Percentiles rank a stretch among this genome's conserved stretches.
Conservation (phyloP, 768 basidiomycete genomes). For the Tremella yokohamensis region DNA sequence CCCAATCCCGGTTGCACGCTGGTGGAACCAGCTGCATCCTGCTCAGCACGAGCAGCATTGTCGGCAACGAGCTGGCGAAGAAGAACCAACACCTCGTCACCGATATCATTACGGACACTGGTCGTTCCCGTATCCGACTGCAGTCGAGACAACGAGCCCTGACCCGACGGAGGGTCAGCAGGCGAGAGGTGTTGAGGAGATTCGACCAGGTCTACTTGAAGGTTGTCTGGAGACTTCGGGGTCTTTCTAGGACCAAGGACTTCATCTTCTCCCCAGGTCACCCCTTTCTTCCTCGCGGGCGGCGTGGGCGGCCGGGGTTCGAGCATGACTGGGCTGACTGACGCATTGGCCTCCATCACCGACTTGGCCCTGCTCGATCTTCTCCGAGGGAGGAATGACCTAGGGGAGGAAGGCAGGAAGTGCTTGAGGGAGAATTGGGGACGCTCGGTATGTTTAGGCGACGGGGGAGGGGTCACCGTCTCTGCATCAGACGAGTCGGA, state of each 20-base stretch:
- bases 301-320: conserved; percentile 1
- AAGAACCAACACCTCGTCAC: conserved; percentile 12
- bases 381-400: neutral
- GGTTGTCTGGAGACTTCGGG: too few species aligned
- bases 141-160: neutral
- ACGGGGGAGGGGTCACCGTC: conserved; percentile 7
- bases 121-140: neutral
- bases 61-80: conserved; percentile 14
- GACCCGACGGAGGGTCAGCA: neutral
- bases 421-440: conserved; percentile 24
- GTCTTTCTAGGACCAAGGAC: neutral
- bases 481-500: conserved; percentile 20
- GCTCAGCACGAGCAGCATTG: neutral
- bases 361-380: conserved; percentile 2
- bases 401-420: conserved; percentile 6
- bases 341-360: neutral
- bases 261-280: conserved; percentile 5
- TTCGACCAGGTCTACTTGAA: neutral
- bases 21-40: neutral
- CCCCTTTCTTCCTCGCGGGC: conserved; percentile 16
- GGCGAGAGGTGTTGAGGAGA: neutral
- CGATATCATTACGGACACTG: conserved; percentile 3
- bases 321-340: too few species aligned
- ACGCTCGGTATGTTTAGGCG: neutral
- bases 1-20: too few species aligned